Evolutionary conservation across 2,329 filamentous ascomycete genomes (phyloP).

Genomic region (Calonectria ilicicola): DNA sequence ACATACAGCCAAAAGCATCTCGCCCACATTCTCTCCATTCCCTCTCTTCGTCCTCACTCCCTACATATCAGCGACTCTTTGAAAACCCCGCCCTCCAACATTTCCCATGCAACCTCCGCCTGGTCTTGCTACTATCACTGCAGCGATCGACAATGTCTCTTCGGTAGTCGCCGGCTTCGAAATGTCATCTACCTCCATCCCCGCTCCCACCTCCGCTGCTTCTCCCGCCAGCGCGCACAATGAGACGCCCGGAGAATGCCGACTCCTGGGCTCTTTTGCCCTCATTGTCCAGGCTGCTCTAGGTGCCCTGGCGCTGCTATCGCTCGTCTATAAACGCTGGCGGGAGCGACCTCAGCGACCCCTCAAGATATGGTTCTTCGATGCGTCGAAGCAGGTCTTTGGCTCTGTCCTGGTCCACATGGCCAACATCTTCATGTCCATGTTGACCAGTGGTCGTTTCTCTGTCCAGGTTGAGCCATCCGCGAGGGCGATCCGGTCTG

Average conservation of each 20-base stretch:
- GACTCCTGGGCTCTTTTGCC: slow-evolving; percentile 90
- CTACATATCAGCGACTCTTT: not conserved
- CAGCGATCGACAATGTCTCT: slow-evolving; percentile 37
- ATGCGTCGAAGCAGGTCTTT: slow-evolving; percentile 96
- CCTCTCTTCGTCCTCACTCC: not conserved
- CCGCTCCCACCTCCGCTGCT: slow-evolving; percentile 44
- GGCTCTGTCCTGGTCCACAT: slow-evolving; percentile 92
- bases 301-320: slow-evolving; percentile 83
- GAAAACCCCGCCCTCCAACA: slow-evolving; percentile 19
- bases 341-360: slow-evolving; percentile 91
- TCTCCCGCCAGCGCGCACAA: slow-evolving; percentile 44
- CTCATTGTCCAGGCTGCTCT: slow-evolving; percentile 90
- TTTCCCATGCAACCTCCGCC: slow-evolving; percentile 38
- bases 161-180: slow-evolving; percentile 38
- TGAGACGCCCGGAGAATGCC: slow-evolving; percentile 79
- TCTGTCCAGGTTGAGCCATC: slow-evolving; percentile 69
- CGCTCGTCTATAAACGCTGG: slow-evolving; percentile 94
- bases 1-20: not conserved
- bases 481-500: slow-evolving; percentile 56
- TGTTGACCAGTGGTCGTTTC: slow-evolving; percentile 91
- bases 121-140: slow-evolving; percentile 30
- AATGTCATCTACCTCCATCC: slow-evolving; percentile 45
- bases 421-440: slow-evolving; percentile 94
- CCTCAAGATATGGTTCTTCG: slow-evolving; percentile 97
- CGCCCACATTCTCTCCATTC: not conserved